A percentile compares a stretch with the other conserved stretches of the same genome.
Conservation (phyloP, 306 rosid species). For the Fragaria vesca region DNA sequence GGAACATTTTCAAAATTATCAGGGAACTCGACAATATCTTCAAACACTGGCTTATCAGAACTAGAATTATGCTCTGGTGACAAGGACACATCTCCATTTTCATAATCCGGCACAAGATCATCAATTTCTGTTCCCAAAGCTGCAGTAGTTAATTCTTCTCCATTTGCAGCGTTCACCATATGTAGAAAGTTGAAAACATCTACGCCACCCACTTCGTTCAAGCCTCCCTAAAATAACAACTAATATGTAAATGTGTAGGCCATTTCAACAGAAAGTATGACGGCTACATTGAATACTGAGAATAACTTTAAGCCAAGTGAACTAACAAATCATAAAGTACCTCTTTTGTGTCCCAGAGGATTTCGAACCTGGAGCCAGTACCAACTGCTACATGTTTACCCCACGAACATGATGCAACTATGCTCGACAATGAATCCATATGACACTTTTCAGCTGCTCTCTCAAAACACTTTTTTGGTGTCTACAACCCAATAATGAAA, state of each 20-base stretch:
- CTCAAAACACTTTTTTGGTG: constrained; percentile 89
- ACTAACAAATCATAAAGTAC: constrained; percentile 33
- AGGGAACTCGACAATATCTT: constrained; percentile 49
- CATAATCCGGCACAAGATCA: constrained; percentile 54
- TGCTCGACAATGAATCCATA: constrained; percentile 68
- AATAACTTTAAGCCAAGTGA: background rate
- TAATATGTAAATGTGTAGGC: constrained; percentile 17
- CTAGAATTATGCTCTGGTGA: constrained; percentile 61
- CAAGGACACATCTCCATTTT: constrained; percentile 39
- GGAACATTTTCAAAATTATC: constrained; percentile 25
- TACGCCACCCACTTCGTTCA: constrained; percentile 52
- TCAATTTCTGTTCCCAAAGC: constrained; percentile 81
- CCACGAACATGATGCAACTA: constrained; percentile 97
- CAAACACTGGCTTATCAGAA: constrained; percentile 66
- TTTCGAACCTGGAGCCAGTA: constrained; percentile 85
- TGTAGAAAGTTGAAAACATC: constrained; percentile 73
- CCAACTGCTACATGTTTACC: constrained; percentile 92
- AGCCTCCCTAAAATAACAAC: constrained; percentile 43
- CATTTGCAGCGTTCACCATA: constrained; percentile 54
- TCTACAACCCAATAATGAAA: constrained; percentile 45
- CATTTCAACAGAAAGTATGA: constrained; percentile 8
- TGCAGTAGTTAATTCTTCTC: constrained; percentile 53
- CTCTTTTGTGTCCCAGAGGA: constrained; percentile 75
- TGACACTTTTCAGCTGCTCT: constrained; percentile 90
- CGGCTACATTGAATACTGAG: constrained; percentile 9